Evolutionary conservation across 805 yeast genomes (phyloP).

Genomic region (Candida andamanensis): DNA sequence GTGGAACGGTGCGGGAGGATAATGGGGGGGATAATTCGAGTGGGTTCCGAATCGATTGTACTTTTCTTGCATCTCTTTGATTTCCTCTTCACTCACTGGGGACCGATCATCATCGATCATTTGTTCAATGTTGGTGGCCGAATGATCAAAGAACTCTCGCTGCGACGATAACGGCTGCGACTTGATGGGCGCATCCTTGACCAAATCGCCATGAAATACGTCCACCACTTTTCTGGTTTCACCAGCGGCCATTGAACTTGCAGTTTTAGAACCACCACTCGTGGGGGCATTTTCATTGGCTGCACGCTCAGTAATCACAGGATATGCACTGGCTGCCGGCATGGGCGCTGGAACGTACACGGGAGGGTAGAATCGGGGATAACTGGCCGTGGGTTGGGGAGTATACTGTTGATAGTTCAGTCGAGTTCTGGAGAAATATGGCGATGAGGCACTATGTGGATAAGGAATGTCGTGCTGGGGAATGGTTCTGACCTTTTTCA

Average conservation of each 20-base stretch:
- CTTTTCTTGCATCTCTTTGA: constrained; percentile 27
- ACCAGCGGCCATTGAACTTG: background rate
- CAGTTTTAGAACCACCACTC: background rate
- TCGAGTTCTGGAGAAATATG: constrained; percentile 7
- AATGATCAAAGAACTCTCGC: constrained; percentile 29
- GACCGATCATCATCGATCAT: constrained; percentile 19
- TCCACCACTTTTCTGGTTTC: constrained; percentile 33
- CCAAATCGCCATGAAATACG: constrained; percentile 43
- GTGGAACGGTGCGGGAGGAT: too few species aligned
- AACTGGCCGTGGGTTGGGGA: constrained; percentile 12
- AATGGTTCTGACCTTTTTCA: constrained; percentile 8
- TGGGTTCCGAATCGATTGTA: too few species aligned
- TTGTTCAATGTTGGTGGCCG: constrained; percentile 1
- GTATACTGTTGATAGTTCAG: constrained; percentile 11
- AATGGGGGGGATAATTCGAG: constrained; percentile 8
- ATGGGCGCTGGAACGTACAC: background rate
- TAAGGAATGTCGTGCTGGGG: constrained; percentile 5
- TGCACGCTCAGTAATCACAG: background rate
- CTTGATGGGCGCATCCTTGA: constrained; percentile 43
- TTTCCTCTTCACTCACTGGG: constrained; percentile 27
- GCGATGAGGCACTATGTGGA: constrained; percentile 10
- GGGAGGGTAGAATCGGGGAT: constrained; percentile 4
- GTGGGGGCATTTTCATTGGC: background rate
- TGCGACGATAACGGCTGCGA: constrained; percentile 52
- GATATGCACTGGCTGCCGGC: background rate